phyloP scores from a whole-genome alignment of 1,284 basidiomycete genomes.

The Cryptococcus deneoformans region DNA sequence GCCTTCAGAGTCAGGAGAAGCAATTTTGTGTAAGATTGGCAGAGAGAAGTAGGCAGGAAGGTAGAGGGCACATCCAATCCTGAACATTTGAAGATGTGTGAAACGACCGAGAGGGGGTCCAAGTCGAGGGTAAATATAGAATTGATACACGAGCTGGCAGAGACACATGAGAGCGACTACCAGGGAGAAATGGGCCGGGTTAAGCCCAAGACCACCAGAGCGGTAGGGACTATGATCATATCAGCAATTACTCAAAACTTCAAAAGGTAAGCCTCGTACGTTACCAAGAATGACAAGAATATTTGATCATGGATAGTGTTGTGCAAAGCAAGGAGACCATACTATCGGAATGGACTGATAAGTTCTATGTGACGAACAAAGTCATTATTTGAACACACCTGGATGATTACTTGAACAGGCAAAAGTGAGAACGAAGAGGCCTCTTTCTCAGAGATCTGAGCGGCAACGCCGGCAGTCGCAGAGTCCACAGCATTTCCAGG shows the following conservation, averaged over 20 bases:
- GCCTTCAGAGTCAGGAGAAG: slow-evolving; percentile 40
- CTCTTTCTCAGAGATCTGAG: slow-evolving; percentile 24
- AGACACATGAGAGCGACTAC: slow-evolving; percentile 51
- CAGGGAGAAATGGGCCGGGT: slow-evolving; percentile 49
- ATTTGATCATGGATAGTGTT: slow-evolving; percentile 49
- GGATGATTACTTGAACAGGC: slow-evolving; percentile 45
- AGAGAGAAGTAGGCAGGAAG: slow-evolving; percentile 49
- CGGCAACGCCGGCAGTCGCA: slow-evolving; percentile 2
- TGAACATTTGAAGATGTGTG: slow-evolving; percentile 50
- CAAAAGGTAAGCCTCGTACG: slow-evolving; percentile 24
- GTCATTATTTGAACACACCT: slow-evolving; percentile 20
- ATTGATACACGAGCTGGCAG: slow-evolving; percentile 50
- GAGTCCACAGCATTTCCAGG: slow-evolving; percentile 5
- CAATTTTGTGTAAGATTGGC: slow-evolving; percentile 44
- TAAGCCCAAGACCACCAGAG: slow-evolving; percentile 49
- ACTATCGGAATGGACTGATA: slow-evolving; percentile 20
- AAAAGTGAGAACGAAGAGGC: slow-evolving; percentile 36
- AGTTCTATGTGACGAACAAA: slow-evolving; percentile 7
- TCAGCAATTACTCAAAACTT: slow-evolving; percentile 7
- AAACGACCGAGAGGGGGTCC: slow-evolving; percentile 49
- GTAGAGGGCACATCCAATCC: slow-evolving; percentile 45
- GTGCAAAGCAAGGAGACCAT: slow-evolving; percentile 49
- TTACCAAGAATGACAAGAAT: slow-evolving; percentile 50
- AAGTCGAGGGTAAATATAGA: slow-evolving; percentile 50
- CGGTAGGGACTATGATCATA: slow-evolving; percentile 33